Percentiles rank a stretch among this genome's conserved stretches.
These are phyloP conservation scores for Curvularia spicifera DNA, from an alignment of 2,329 filamentous ascomycete genomes.

Conservation along the genomic window DNA sequence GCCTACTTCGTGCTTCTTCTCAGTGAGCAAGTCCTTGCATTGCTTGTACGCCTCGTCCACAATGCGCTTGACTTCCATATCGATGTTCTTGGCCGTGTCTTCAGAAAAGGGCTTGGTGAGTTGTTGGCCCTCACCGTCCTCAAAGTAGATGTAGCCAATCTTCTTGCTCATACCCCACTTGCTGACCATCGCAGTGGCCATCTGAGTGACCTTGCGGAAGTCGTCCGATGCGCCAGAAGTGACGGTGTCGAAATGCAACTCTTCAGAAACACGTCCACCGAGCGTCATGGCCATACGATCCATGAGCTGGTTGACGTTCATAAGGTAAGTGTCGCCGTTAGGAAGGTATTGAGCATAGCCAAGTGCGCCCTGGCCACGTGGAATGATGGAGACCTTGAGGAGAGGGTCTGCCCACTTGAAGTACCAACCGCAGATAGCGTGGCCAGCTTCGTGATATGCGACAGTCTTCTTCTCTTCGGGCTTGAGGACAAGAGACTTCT, in stretches of 20 bases:
- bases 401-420: constrained; percentile 95
- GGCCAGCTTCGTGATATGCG: constrained; percentile 96
- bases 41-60: constrained; percentile 91
- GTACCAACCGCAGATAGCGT: constrained; percentile 98
- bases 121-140: constrained; percentile 78
- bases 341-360: constrained; percentile 99
- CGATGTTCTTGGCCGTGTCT: constrained; percentile 89
- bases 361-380: constrained; percentile 88
- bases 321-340: constrained; percentile 86
- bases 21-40: constrained; percentile 80
- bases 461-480: constrained; percentile 95
- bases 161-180: constrained; percentile 98
- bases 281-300: constrained; percentile 99
- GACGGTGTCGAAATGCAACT: constrained; percentile 95
- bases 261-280: constrained; percentile 91
- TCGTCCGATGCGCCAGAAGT: constrained; percentile 95
- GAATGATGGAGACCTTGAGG: constrained; percentile 98
- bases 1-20: constrained; percentile 87
- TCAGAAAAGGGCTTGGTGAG: constrained; percentile 96
- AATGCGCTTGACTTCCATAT: constrained; percentile 87
- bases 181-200: constrained; percentile 98
- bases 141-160: constrained; percentile 90
- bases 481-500: constrained; percentile 92
- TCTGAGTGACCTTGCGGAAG: constrained; percentile 96
- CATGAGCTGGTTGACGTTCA: constrained; percentile 96